A percentile compares a stretch with the other conserved stretches of the same genome.
Evolutionary conservation across 257 asterid genomes (phyloP).

Genomic region (Plantago ovata): DNA sequence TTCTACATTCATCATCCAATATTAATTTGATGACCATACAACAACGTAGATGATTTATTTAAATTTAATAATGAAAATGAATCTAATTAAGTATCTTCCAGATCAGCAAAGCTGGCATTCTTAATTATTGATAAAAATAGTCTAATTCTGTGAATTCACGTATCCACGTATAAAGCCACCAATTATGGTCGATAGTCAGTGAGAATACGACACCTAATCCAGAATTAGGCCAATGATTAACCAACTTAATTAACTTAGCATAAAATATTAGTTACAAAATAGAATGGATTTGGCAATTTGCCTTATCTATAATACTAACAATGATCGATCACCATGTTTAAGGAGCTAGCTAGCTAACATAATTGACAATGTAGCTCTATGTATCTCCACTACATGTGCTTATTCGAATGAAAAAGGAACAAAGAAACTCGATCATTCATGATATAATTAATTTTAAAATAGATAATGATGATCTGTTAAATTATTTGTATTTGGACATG

Average conservation of each 20-base stretch:
- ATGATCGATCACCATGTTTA: conserved; percentile 4
- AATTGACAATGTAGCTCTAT: conserved; percentile 22
- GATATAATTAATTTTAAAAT: background rate
- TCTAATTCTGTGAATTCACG: too few relatives aligned
- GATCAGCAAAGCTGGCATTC: too few relatives aligned
- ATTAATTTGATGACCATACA: too few relatives aligned
- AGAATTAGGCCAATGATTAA: conserved; percentile 10
- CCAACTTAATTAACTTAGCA: background rate
- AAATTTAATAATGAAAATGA: too few relatives aligned
- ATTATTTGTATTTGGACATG: conserved; percentile 27
- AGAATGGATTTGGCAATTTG: background rate
- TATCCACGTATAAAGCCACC: too few relatives aligned
- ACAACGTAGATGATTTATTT: too few relatives aligned
- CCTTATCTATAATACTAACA: background rate
- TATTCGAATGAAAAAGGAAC: conserved; percentile 14
- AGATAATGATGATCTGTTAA: background rate
- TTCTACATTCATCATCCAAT: too few relatives aligned
- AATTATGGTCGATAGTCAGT: background rate
- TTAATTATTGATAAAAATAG: too few relatives aligned
- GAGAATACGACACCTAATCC: background rate
- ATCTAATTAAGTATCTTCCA: too few relatives aligned
- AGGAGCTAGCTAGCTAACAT: background rate
- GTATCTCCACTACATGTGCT: conserved; percentile 43
- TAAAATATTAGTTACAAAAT: background rate
- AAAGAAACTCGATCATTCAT: background rate